A percentile compares a stretch with the other conserved stretches of the same genome.
These are phyloP conservation scores for Aspergillus sclerotioniger DNA, from an alignment of 495 filamentous ascomycete species.

Conservation along the genomic window DNA sequence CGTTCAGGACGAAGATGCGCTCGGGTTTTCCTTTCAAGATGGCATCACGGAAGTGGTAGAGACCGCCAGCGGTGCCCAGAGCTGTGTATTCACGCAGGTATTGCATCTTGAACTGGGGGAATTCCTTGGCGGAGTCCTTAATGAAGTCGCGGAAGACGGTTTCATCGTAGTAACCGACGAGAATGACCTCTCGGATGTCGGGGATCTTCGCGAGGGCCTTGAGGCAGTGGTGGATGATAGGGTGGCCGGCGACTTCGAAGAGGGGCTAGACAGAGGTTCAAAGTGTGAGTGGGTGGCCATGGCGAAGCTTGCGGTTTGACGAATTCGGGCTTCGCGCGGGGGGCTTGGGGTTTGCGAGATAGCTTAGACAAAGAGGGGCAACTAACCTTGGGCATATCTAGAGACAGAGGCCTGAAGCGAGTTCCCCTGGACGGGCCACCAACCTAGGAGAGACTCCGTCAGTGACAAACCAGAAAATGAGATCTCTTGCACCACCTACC, in stretches of 20 bases:
- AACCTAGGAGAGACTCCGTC: slow-evolving; percentile 55
- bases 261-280: slow-evolving; percentile 64
- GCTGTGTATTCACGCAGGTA: slow-evolving; percentile 99
- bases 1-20: slow-evolving; percentile 95
- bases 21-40: slow-evolving; percentile 96
- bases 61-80: slow-evolving; percentile 88
- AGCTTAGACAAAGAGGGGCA: background rate
- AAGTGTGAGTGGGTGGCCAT: slow-evolving; percentile 7
- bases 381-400: slow-evolving; percentile 93
- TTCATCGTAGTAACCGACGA: slow-evolving; percentile 99
- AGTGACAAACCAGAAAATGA: slow-evolving; percentile 7
- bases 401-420: slow-evolving; percentile 90
- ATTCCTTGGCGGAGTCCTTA: slow-evolving; percentile 79
- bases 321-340: slow-evolving; percentile 12
- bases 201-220: slow-evolving; percentile 88
- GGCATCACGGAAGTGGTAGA: slow-evolving; percentile 99
- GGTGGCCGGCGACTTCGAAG: slow-evolving; percentile 97
- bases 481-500: slow-evolving; percentile 38
- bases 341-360: background rate
- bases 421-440: slow-evolving; percentile 94
- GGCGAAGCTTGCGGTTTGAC: slow-evolving; percentile 17
- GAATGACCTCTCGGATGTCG: slow-evolving; percentile 90
- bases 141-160: slow-evolving; percentile 96
- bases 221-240: slow-evolving; percentile 97
- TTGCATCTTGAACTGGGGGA: slow-evolving; percentile 85